Percentiles rank a stretch among this genome's conserved stretches.
Evolutionary conservation across 768 basidiomycete species (phyloP).

Genomic region (Lyophyllum decastes): DNA sequence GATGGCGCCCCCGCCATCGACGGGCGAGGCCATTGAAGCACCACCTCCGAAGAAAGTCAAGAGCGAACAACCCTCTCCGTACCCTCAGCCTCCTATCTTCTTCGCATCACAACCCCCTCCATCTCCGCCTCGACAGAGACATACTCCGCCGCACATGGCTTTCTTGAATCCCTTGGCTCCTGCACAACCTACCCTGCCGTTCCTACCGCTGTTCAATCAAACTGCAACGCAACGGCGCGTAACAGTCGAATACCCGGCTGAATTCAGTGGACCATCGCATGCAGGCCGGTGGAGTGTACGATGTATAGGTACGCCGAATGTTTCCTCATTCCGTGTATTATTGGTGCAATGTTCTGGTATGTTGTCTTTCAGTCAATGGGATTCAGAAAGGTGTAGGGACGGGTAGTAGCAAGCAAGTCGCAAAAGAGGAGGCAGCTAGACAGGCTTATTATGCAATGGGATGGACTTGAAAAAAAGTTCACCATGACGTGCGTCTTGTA

Average conservation of each 20-base stretch:
- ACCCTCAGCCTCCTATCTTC: conserved; percentile 28
- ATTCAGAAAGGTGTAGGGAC: conserved; percentile 64
- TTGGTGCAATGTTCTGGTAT: neutral
- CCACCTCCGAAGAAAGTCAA: conserved; percentile 45
- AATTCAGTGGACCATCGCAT: conserved; percentile 66
- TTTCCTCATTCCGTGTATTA: conserved; percentile 7
- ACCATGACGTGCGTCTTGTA: neutral
- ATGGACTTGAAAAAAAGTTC: conserved; percentile 46
- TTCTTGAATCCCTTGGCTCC: conserved; percentile 60
- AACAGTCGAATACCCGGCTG: conserved; percentile 58
- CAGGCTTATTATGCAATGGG: conserved; percentile 76
- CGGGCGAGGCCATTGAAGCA: conserved; percentile 16
- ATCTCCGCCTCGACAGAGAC: conserved; percentile 19
- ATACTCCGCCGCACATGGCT: conserved; percentile 15
- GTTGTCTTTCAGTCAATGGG: conserved; percentile 57
- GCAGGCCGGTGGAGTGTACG: conserved; percentile 66
- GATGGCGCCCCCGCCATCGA: conserved; percentile 10
- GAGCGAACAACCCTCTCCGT: conserved; percentile 32
- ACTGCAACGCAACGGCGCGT: conserved; percentile 67
- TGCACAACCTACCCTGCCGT: conserved; percentile 63
- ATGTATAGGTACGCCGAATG: conserved; percentile 60
- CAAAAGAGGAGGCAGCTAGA: conserved; percentile 77
- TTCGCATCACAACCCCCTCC: conserved; percentile 35
- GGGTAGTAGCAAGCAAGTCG: conserved; percentile 72
- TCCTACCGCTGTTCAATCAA: conserved; percentile 76